Conservation (phyloP, 2,329 filamentous ascomycete genomes). For the Pseudocercospora musae region DNA sequence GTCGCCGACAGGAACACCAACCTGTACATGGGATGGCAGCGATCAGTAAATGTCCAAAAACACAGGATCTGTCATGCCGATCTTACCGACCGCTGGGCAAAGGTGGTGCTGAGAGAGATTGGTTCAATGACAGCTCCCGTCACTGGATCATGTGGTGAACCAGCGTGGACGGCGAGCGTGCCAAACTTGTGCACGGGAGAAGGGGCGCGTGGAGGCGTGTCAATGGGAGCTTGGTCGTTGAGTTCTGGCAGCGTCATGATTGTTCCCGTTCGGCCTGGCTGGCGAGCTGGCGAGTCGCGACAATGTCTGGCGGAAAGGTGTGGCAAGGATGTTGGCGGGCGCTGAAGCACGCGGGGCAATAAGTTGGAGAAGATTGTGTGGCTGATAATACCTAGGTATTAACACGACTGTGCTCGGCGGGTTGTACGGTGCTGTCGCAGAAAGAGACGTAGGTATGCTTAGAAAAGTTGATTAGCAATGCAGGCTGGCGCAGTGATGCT, state of each 20-base stretch:
- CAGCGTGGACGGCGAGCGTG: slow-evolving; percentile 91
- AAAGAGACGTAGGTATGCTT: neutral
- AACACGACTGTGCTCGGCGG: neutral
- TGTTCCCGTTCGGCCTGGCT: slow-evolving; percentile 7
- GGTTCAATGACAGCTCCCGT: slow-evolving; percentile 95
- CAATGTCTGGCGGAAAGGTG: neutral
- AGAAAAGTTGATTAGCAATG: neutral
- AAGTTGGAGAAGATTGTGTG: neutral
- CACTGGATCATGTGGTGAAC: slow-evolving; percentile 80
- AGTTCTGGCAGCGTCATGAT: slow-evolving; percentile 26
- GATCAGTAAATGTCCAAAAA: neutral
- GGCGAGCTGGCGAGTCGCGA: too few relatives aligned
- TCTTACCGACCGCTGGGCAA: slow-evolving; percentile 60
- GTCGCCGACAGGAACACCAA: slow-evolving; percentile 79
- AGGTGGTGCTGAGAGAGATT: slow-evolving; percentile 95
- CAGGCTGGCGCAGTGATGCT: neutral
- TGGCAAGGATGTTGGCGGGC: neutral
- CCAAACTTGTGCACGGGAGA: slow-evolving; percentile 80
- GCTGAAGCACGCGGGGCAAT: neutral
- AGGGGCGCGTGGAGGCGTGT: slow-evolving; percentile 69
- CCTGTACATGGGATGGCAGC: slow-evolving; percentile 50
- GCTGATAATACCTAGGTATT: too few relatives aligned
- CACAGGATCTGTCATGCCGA: neutral
- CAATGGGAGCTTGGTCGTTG: slow-evolving; percentile 48
- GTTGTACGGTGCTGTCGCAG: neutral